Base-by-base conservation (phyloP, 345 rosid species). In the Physaria fendleri region DNA sequence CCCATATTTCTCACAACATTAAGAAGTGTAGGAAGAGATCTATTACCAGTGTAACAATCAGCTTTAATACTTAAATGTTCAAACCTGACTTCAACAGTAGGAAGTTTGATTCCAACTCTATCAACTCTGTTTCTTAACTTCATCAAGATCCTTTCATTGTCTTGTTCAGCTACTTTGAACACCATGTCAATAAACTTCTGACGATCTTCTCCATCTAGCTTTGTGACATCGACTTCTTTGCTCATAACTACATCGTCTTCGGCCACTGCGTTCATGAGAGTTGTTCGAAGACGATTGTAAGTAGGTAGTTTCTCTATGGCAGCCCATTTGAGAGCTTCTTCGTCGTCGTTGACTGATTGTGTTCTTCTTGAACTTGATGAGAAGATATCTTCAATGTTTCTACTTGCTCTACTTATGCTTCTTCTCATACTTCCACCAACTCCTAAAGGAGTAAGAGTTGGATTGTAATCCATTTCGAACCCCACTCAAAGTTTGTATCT, bases 271-370 rank as follows among this genome's bases (percentile, higher is more conserved):
- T 74, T 71, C 75, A 90, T 80, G 66, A 90, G 74, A 23, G 85
- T 81, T 28, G 94, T 90, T 30, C 95, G 71, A 18, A 90, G 51
- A 30, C 97, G 78, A 29, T 75, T 82, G 61, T 85, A 90, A 0
- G 97, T 90, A 2, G 97, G 97, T 10, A 90, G 54, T 23, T 77
- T 85, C 78, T 90, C 97, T 15, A 90, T 85, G 7, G 97, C 97
- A 2, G 97, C 97, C 97, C 97, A 90, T 76, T 77, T 90, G 1
- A 90, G 81, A 8, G 95, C 94, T 47, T 90, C 97, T 67, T 90
- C 95, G 17, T 90, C 97, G 33, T 81, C 94, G 21, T 77, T 81
- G 1, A 68, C 70, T 13, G 67, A 71, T 47, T 75, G 78, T 16
- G 74, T 76, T 37, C 95, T 68, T 43, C 88, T 64, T 6, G 72